Percentiles rank a stretch among this genome's conserved stretches.
These are phyloP conservation scores for Sutorius eximius DNA, from an alignment of 1,284 basidiomycete species.

Conservation along the genomic window DNA sequence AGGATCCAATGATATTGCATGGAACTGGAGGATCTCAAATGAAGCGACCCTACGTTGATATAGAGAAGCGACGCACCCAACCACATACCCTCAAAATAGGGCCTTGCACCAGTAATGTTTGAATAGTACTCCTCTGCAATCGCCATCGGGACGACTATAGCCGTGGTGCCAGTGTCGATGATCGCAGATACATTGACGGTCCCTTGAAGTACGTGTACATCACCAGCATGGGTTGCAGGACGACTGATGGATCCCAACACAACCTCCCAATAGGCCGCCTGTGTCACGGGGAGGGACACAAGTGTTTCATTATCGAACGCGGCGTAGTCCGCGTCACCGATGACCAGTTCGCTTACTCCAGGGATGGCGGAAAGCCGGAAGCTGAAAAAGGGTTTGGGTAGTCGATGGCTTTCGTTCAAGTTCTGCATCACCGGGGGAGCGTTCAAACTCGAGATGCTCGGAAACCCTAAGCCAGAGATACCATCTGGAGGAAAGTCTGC, in stretches of 20 bases:
- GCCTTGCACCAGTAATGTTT: conserved; percentile 7
- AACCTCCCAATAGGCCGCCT: conserved; percentile 27
- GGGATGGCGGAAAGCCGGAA: conserved; percentile 47
- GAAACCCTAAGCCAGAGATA: conserved; percentile 46
- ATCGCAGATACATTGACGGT: conserved; percentile 4
- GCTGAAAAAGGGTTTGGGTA: conserved; percentile 44
- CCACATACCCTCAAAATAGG: background rate
- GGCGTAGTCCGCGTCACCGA: conserved; percentile 48
- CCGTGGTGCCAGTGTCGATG: conserved; percentile 30
- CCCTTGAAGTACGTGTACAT: background rate
- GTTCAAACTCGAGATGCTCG: conserved; percentile 36
- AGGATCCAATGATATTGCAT: conserved; percentile 14
- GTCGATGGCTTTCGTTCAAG: conserved; percentile 34
- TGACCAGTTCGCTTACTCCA: conserved; percentile 46
- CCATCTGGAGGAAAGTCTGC: conserved; percentile 39
- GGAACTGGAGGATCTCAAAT: conserved; percentile 18
- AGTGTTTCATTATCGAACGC: conserved; percentile 35
- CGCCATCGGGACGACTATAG: conserved; percentile 11
- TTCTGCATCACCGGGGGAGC: conserved; percentile 43
- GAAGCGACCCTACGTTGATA: background rate
- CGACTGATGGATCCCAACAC: conserved; percentile 8
- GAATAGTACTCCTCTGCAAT: conserved; percentile 15
- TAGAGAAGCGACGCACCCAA: conserved; percentile 8
- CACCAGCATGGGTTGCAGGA: too few relatives aligned
- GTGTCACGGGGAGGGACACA: conserved; percentile 26